Evolutionary conservation across 2,329 filamentous ascomycete species (phyloP).

Genomic region (Nigrospora osmanthi): DNA sequence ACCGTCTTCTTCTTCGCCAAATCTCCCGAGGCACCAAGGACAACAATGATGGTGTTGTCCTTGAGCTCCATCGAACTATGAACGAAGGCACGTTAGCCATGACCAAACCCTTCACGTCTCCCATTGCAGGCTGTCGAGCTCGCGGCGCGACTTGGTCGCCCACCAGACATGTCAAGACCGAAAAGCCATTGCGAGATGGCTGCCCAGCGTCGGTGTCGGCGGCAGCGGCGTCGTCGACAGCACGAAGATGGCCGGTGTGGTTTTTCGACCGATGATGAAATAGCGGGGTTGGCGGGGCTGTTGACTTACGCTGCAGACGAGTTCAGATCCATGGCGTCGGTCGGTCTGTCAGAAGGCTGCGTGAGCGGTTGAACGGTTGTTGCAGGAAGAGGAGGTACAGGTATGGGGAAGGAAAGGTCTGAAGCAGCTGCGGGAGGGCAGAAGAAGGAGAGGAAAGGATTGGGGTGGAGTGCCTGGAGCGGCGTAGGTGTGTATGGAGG

Average conservation of each 20-base stretch:
- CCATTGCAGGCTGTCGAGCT: too few relatives aligned
- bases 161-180: too few relatives aligned
- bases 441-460: too few relatives aligned
- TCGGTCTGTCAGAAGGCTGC: neutral
- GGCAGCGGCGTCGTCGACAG: too few relatives aligned
- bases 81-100: neutral
- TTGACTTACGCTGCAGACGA: conserved; percentile 21
- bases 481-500: too few relatives aligned
- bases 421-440: too few relatives aligned
- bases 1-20: conserved; percentile 99
- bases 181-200: too few relatives aligned
- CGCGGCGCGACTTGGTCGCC: too few relatives aligned
- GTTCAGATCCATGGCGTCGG: conserved; percentile 17
- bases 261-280: conserved; percentile 11
- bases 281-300: conserved; percentile 23
- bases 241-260: too few relatives aligned
- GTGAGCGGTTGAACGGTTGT: neutral
- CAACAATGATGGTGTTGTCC: conserved; percentile 94
- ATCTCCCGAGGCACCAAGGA: conserved; percentile 94
- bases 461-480: too few relatives aligned
- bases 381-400: neutral
- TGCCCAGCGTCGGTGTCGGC: too few relatives aligned
- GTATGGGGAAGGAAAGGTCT: too few relatives aligned
- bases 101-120: neutral
- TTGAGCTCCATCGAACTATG: conserved; percentile 84